Percentiles rank a stretch among this genome's conserved stretches.
Evolutionary conservation across 169 alveolate species (phyloP).

Genomic region (Eimeria sp.): DNA sequence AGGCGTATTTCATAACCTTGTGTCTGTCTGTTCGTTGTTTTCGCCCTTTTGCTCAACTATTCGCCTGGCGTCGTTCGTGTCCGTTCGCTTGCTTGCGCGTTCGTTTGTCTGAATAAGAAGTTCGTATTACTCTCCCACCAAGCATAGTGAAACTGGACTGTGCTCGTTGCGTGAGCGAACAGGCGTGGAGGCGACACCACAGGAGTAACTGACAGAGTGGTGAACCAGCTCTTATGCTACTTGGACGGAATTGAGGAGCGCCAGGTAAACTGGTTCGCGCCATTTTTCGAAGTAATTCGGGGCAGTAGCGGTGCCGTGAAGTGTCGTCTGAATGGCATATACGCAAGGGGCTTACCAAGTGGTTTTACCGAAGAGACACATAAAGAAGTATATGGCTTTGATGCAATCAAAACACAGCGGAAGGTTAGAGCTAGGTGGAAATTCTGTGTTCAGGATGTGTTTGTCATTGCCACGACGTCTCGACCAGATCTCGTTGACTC

Average conservation of each 20-base stretch:
- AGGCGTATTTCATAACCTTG: no score
- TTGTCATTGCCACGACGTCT: conserved; percentile 99
- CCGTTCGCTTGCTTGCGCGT: background rate
- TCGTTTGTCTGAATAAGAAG: background rate
- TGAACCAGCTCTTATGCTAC: conserved; percentile 93
- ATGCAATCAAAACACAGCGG: background rate
- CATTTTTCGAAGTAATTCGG: background rate
- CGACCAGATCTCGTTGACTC: conserved; percentile 99
- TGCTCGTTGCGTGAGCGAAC: background rate
- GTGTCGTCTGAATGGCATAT: no score
- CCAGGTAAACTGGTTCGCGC: conserved; percentile 14
- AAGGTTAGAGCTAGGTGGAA: background rate
- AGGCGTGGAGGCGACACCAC: conserved; percentile 92
- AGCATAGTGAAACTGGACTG: background rate
- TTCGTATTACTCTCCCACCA: background rate
- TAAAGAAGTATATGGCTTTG: background rate
- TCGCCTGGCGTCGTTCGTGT: background rate
- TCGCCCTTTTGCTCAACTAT: background rate
- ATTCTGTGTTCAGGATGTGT: conserved; percentile 90
- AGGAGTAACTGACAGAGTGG: conserved; percentile 96
- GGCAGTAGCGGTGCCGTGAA: background rate
- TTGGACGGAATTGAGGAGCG: conserved; percentile 88
- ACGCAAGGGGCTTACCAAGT: background rate
- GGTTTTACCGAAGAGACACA: background rate
- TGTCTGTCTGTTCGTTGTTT: background rate